Evolutionary conservation across 2,329 filamentous ascomycete genomes (phyloP), one percentile per base, ranked within the genome.

Genomic region (Trichophaea hybrida): DNA sequence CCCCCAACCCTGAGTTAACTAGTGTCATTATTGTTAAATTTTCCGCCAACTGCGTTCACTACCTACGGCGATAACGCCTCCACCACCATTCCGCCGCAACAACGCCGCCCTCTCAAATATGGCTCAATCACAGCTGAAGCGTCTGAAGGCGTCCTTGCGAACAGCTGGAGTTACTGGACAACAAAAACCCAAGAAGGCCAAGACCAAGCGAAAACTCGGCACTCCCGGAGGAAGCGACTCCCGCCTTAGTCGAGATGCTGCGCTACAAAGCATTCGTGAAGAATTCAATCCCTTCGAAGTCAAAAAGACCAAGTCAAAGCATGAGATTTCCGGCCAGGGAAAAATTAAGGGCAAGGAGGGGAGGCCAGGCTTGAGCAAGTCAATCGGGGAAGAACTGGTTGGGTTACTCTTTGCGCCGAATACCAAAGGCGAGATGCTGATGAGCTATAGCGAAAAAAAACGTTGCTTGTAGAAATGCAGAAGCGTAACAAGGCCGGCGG

Each of bases 281-380:
- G 85, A 90, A 67, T 97, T 97, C 80, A 98, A 98, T 72, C 93
- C 93, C 0, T 98, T 98, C 73, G 93, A 98, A 70, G 81, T 95
- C 71, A 94, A 94, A 73, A 66, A 63, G 34, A 69, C 63, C 2
- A 63, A 63, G 46, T 61, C 67, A 51, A 69, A 69, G 43, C 61
- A 67, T 37, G 60, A 52, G 12, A 65, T 69, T 33, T 59, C 60
- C 46, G 67, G 67, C 38, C 58, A 65, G 64, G 78, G 78, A 53
- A 79, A 65, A 50, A 72, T 84, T 63, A 77, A 84, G 65, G 86
- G 67, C 38, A 60, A 64, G 1, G 59, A 67, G 33, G 67, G 85
- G 35, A 78, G 90, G 56, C 93, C 93, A 1, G 87, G 87, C 50
- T 81, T 93, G 60, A 85, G 88, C 38, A 95, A 90, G 72, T 87